Evolutionary conservation across 257 asterid species (phyloP), one percentile per base, ranked within the genome.

Genomic region (Phtheirospermum japonicum): DNA sequence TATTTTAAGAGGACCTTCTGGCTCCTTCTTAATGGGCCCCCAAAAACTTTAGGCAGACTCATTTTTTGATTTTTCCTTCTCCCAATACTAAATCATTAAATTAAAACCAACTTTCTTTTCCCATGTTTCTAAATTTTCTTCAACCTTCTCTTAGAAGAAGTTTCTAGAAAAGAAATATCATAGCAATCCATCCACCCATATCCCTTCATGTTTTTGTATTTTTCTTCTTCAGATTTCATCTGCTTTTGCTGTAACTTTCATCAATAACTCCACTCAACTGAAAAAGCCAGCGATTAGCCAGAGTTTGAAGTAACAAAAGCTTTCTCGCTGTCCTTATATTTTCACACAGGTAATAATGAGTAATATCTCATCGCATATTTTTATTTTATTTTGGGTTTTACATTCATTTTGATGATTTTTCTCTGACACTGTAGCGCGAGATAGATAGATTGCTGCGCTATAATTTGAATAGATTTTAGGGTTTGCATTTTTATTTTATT

Each of bases 131-230:
- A 23, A 23, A 23, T 34, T 50, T 36, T 8, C 64, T 20, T 51
- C 57, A 64, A 13, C 50, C 61, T 33, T 60, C 70, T 61, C 58
- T 39, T 23, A 18, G 43, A 63, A 54, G 77, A 74, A 67, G 72
- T n/a, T 77, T 77, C 82, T 73, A 70, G 82, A 77, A 73, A 72
- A 63, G 16, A 37, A 62, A 48, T 37, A 57, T 30, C 53, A 11
- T 54, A 37, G 9, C 65, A 53, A 4, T 5, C 62, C 26, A 46
- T 16, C 53, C 62, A 34, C 33, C 14, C 52, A 9, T 20, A 48
- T 8, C 23, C 8, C 17, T 23, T 57, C 57, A 46, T 13, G 61
- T 48, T 64, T 30, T 33, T 14, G 71, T 8, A 52, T 36, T 64
- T 34, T 42, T 14, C 74, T 0, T n/a, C n/a, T n/a, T n/a, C n/a